Evolutionary conservation across 2,329 filamentous ascomycete species (phyloP), one percentile per base, ranked within the genome.

Genomic region (Mollisiaceae sp.): DNA sequence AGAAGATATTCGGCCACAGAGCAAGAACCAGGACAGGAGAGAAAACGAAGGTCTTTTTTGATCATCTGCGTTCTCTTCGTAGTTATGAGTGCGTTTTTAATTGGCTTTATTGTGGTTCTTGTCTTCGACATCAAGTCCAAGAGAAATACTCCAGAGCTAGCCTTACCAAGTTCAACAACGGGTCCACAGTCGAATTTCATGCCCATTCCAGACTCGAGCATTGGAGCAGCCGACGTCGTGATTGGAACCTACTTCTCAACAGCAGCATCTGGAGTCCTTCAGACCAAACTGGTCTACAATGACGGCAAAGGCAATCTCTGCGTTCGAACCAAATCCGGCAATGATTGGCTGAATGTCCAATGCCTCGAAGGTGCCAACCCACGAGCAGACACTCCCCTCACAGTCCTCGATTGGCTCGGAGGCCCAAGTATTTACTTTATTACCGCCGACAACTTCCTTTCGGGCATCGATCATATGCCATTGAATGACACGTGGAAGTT

Each of bases 381-480:
- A 18, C n/a, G 24, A 27, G 24, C n/a, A 22, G 24, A 50, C 14
- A 50, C 45, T 27, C 45, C 45, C n/a, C n/a, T 50, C 45, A 50
- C 45, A 27, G 24, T 50, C 2, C 45, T 50, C 11, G 45, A 50
- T 50, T 50, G 45, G 45, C n/a, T 50, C 5, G 64, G 62, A 1
- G 67, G 67, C 8, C 67, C 67, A 8, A 65, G 61, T 3, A 61
- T 68, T 12, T 63, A 57, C 35, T 68, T 56, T 43, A 63, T 66
- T 8, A 68, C 61, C 9, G 54, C 43, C 1, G 59, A 63, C 14
- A 62, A 67, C 39, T 18, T 20, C 4, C 55, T 65, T 14, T 38
- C 45, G 1, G 62, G 64, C 14, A 41, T 67, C 2, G 62, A 69
- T 36, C 38, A 60, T n/a, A 58, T 69, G 12, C 67, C 67, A 6